A percentile compares a stretch with the other conserved stretches of the same genome.
Conservation (phyloP, 2,329 filamentous ascomycete genomes). For the Huntiella decipiens region DNA sequence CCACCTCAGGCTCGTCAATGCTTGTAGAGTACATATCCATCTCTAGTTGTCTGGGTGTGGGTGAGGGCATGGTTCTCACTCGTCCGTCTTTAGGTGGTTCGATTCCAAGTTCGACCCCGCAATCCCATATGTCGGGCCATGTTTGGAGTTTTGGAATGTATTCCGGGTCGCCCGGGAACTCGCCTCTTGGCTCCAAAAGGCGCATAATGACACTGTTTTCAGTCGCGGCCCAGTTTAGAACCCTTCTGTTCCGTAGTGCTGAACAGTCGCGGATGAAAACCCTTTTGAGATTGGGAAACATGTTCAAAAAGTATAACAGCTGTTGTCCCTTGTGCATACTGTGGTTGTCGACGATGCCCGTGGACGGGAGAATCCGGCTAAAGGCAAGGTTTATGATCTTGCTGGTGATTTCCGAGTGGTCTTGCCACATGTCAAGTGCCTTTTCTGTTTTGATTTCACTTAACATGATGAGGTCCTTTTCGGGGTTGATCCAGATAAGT, state of each 20-base stretch:
- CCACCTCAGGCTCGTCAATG: too few relatives aligned
- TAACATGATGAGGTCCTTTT: conserved; percentile 5
- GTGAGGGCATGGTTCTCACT: background rate
- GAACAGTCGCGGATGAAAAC: conserved; percentile 3
- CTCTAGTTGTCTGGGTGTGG: background rate
- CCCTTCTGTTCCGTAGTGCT: background rate
- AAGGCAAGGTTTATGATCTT: conserved; percentile 8
- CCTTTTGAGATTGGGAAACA: conserved; percentile 5
- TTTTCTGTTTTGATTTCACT: background rate
- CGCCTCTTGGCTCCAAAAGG: background rate
- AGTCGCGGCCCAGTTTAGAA: background rate
- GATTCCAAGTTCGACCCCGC: background rate
- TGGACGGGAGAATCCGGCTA: background rate
- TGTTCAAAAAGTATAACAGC: conserved; percentile 4
- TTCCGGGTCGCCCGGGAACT: background rate
- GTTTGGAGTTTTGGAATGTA: too few relatives aligned
- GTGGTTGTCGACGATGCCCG: too few relatives aligned
- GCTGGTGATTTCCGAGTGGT: background rate
- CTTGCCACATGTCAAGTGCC: background rate
- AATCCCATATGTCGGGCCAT: background rate
- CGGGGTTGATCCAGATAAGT: conserved; percentile 2
- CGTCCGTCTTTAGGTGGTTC: background rate
- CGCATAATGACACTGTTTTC: conserved; percentile 4
- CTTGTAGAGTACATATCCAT: background rate
- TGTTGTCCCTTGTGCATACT: too few relatives aligned